Conservation (phyloP, 2,329 filamentous ascomycete genomes). For the Laburnicola sp. region DNA sequence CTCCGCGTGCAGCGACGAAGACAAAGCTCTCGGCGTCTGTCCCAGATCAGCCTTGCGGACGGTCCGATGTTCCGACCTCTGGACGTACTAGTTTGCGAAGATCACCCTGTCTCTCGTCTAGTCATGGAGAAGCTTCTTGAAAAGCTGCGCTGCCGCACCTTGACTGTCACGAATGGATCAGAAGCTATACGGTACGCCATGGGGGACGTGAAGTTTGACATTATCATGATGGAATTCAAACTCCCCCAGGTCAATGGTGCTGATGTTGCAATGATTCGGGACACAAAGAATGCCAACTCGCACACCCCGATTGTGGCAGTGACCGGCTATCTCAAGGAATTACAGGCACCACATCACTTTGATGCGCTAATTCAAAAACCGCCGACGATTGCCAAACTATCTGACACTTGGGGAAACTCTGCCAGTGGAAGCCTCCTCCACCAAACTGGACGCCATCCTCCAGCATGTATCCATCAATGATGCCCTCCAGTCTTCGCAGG, state of each 20-base stretch:
- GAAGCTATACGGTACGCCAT: slow-evolving; percentile 93
- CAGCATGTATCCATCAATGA: slow-evolving; percentile 49
- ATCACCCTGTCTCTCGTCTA: slow-evolving; percentile 93
- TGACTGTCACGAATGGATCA: slow-evolving; percentile 84
- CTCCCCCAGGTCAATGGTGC: slow-evolving; percentile 92
- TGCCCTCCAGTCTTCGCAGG: slow-evolving; percentile 66
- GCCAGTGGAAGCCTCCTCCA: slow-evolving; percentile 86
- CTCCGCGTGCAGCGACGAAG: slow-evolving; percentile 89
- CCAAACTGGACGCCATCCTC: slow-evolving; percentile 56
- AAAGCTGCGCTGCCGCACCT: slow-evolving; percentile 91
- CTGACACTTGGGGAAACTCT: slow-evolving; percentile 85
- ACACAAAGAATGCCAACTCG: slow-evolving; percentile 92
- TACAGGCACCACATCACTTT: slow-evolving; percentile 93
- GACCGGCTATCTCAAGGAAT: slow-evolving; percentile 95
- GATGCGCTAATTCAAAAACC: slow-evolving; percentile 96
- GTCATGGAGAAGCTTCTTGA: slow-evolving; percentile 99
- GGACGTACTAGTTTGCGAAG: slow-evolving; percentile 94
- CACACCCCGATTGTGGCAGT: slow-evolving; percentile 95
- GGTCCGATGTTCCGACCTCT: slow-evolving; percentile 85
- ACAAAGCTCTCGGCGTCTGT: slow-evolving; percentile 93
- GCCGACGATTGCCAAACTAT: slow-evolving; percentile 87
- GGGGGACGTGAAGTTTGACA: slow-evolving; percentile 97
- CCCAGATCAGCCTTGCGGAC: slow-evolving; percentile 83
- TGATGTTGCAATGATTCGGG: slow-evolving; percentile 96
- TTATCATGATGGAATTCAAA: slow-evolving; percentile 97